Evolutionary conservation across 305 asterid species (phyloP).

Genomic region (Fraxinus nigra): DNA sequence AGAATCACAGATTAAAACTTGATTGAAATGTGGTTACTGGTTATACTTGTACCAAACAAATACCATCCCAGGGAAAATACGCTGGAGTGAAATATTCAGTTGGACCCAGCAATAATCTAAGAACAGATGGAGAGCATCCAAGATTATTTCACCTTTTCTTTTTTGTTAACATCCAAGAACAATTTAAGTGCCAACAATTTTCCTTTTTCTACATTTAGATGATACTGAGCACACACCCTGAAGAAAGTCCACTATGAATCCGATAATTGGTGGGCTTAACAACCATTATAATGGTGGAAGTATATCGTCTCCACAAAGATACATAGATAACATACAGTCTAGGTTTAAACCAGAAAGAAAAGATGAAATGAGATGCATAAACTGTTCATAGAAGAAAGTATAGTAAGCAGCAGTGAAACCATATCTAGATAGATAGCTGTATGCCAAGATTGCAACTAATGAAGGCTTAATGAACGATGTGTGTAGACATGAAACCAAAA

Average conservation of each 20-base stretch:
- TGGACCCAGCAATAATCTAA: neutral
- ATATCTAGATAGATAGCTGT: neutral
- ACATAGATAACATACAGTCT: neutral
- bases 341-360: neutral
- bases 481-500: neutral
- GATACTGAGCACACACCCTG: neutral
- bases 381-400: neutral
- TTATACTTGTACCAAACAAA: neutral
- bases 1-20: neutral
- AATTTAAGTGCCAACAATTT: neutral
- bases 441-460: neutral
- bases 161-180: neutral
- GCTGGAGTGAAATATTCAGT: neutral
- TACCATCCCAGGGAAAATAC: neutral
- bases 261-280: neutral
- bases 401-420: neutral
- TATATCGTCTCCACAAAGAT: neutral
- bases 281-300: neutral
- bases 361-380: neutral
- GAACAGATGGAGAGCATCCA: neutral
- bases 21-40: neutral
- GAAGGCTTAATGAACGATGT: neutral
- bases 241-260: neutral
- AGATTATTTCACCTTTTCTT: neutral
- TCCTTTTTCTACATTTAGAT: neutral